phyloP scores from a whole-genome alignment of 495 filamentous ascomycete genomes.

The Lasiosphaeria miniovina region DNA sequence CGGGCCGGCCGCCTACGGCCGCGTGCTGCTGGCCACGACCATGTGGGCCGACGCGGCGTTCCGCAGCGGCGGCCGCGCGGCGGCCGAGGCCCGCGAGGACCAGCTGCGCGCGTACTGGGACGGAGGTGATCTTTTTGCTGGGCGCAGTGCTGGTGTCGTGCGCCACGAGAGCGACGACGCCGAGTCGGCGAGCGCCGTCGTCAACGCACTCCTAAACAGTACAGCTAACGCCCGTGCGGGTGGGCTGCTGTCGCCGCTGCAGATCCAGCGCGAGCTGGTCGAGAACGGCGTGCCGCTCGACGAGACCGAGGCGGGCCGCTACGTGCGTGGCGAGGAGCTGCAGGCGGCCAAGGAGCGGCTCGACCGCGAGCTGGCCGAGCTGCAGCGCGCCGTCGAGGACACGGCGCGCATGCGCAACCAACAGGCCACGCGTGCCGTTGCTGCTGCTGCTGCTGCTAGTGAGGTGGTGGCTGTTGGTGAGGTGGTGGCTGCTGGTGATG shows the following conservation, averaged over 20 bases:
- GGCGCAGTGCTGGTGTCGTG: not conserved
- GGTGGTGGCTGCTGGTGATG: no score
- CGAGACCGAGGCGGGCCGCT: slow-evolving; percentile 33
- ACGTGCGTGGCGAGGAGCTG: slow-evolving; percentile 25
- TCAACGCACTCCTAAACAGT: not conserved
- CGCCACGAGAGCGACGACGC: not conserved
- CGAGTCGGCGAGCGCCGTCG: slow-evolving; percentile 8
- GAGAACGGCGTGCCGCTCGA: slow-evolving; percentile 25
- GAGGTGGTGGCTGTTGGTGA: no score
- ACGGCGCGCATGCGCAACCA: not conserved
- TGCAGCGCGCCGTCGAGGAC: slow-evolving; percentile 20
- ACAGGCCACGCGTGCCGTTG: not conserved
- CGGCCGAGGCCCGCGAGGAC: not conserved
- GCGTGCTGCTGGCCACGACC: slow-evolving; percentile 44
- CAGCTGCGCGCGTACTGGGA: slow-evolving; percentile 10
- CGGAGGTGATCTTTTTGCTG: not conserved
- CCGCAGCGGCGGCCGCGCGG: not conserved
- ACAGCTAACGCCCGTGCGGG: not conserved
- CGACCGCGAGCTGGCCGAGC: slow-evolving; percentile 19
- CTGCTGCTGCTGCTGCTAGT: not conserved
- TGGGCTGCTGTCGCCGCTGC: slow-evolving; percentile 5
- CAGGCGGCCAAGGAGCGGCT: slow-evolving; percentile 15
- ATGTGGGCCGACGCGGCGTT: slow-evolving; percentile 32
- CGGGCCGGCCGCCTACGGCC: slow-evolving; percentile 32
- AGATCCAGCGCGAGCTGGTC: slow-evolving; percentile 42